Evolutionary conservation across 257 asterid genomes (phyloP), one percentile per base, ranked within the genome.

Genomic region (Linaria vulgaris): DNA sequence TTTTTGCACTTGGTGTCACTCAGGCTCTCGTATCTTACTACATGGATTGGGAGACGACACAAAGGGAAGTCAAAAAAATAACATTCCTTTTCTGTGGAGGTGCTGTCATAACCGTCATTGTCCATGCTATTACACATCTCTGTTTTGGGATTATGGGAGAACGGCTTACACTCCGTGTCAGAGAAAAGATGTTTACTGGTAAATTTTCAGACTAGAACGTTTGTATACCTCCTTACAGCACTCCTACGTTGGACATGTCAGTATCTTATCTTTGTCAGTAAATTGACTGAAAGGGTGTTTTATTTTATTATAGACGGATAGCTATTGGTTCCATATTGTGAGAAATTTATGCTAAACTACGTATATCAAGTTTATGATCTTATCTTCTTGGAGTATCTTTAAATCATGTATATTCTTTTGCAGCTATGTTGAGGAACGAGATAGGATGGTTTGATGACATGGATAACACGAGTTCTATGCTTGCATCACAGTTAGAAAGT

Each of bases 1-100:
- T 94, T 5, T 94, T 94, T 43, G 99, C 97, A 16, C 81, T 94
- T 3, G 99, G 99, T 14, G 96, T 94, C 63, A 83, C 97, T 64
- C 95, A 94, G 69, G 97, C 99, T 60, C 97, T 94, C 15, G 96
- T 87, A 9, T 87, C 99, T 49, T 94, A 83, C 77, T 94, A 94
- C 86, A 85, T 90, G 99, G 99, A 90, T 25, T 94, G 99, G 99
- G 94, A 84, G 20, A 87, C 95, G 1, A 92, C 99, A 43, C 81
- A 83, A 9, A 81, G 78, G 7, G 96, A 87, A 79, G 90, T 94
- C 22, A 90, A 71, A 82, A 94, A 87, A 79, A 90, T 87, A 21
- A 72, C 90, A 15, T 68, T 90, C 74, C 94, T 94, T 55, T 94
- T 94, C 79, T 78, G 87, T 50, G 90, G 96, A 0, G 96, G 95